Base-by-base conservation (phyloP, 2,329 filamentous ascomycete genomes). In the Ophiostoma ulmi region DNA sequence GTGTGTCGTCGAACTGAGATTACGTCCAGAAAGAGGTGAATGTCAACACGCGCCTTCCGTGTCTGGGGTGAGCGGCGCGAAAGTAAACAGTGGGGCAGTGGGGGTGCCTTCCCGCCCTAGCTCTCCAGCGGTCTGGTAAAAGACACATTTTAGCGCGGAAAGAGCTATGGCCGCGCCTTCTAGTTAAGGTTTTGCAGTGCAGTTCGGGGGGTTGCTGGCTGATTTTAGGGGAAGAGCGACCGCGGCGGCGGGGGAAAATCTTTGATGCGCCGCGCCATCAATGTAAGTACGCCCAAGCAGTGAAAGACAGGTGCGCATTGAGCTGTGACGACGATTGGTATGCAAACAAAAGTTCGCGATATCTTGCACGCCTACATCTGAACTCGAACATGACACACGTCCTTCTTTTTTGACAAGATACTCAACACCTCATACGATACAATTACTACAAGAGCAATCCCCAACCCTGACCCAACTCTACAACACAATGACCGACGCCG, bases 401-500 rank as follows among this genome's bases (percentile, higher is more conserved):
- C 5, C 44, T 48, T 8, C 17, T 2, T 5, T 11, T 39, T 39
- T 39, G 10, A 44, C 41, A 22, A 10, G n/a, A 26, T 5, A 26
- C 11, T 26, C n/a, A 61, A 14, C 17, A 48, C 44, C 5, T 17
- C 44, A 48, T 6, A 48, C 44, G 17, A n/a, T 5, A 39, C 11
- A 31, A 58, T 22, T 26, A 26, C 6, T 22, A 58, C n/a, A n/a
- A 20, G 35, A 7, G n/a, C 22, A 14, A 26, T 6, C 8, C n/a
- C 31, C 17, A 20, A 48, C 44, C 6, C 26, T 17, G 11, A 20
- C 31, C 31, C 31, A 31, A 1, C 14, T 35, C 26, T 10, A 35
- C 58, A 65, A 26, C 64, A 70, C 63, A 31, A 75, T 75, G 74
- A 71, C 74, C 48, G 74, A 75, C 70, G 20, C 35, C 20, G 72